phyloP scores from a whole-genome alignment of 306 rosid species.

The Trifolium fragiferum region DNA sequence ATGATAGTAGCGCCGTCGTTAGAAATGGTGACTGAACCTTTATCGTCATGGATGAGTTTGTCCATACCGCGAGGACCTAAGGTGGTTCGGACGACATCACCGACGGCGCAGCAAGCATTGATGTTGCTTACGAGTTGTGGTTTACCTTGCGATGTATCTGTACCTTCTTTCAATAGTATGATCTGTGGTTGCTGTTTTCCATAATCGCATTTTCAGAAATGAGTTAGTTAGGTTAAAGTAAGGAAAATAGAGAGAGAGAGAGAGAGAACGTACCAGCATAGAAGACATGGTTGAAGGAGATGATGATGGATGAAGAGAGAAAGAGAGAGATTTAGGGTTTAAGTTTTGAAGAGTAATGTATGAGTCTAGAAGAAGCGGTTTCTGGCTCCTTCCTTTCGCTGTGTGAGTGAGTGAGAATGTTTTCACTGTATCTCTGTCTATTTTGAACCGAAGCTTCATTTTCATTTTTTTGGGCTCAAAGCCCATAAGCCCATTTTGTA shows the following conservation, averaged over 20 bases:
- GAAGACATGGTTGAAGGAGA: constrained; percentile 74
- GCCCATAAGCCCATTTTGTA: neutral
- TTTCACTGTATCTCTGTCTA: neutral
- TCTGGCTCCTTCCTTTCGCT: constrained; percentile 36
- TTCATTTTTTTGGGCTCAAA: neutral
- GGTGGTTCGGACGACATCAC: constrained; percentile 91
- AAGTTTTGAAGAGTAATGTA: constrained; percentile 17
- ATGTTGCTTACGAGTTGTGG: constrained; percentile 93
- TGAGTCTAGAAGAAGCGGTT: constrained; percentile 1
- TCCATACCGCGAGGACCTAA: constrained; percentile 99
- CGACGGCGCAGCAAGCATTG: constrained; percentile 92
- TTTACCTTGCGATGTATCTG: constrained; percentile 96
- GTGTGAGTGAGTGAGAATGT: neutral
- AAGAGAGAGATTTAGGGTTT: constrained; percentile 58
- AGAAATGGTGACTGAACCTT: constrained; percentile 90
- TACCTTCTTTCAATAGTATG: constrained; percentile 93
- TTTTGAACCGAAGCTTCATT: constrained; percentile 1
- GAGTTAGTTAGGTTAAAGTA: constrained; percentile 14
- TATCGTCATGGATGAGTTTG: constrained; percentile 93
- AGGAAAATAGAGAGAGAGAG: neutral
- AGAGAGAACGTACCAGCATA: constrained; percentile 66
- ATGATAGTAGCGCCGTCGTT: constrained; percentile 98
- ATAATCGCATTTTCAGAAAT: constrained; percentile 39
- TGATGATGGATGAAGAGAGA: constrained; percentile 29
- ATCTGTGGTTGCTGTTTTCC: constrained; percentile 94